phyloP scores from a whole-genome alignment of 768 basidiomycete species.

The Terana coerulea region DNA sequence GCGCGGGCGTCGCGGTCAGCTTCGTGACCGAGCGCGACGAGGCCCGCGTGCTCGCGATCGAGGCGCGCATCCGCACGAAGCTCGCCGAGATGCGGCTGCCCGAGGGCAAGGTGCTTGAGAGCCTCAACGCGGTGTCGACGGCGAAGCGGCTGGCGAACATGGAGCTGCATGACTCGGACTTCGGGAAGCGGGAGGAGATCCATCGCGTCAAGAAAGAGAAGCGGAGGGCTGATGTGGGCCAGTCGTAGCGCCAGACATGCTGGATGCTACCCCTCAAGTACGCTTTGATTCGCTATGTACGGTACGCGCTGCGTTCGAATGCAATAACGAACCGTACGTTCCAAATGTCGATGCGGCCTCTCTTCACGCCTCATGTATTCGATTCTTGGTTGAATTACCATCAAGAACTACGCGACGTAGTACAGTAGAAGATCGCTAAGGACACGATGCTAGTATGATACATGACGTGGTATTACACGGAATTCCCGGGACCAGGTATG shows the following conservation, averaged over 20 bases:
- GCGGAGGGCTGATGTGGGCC: slow-evolving; percentile 21
- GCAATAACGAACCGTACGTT: no score
- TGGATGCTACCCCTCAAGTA: no score
- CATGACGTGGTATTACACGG: no score
- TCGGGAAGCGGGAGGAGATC: slow-evolving; percentile 85
- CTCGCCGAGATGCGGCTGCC: slow-evolving; percentile 72
- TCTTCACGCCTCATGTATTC: no score
- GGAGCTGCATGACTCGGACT: slow-evolving; percentile 87
- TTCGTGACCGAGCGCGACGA: slow-evolving; percentile 95
- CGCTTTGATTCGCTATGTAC: no score
- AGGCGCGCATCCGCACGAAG: slow-evolving; percentile 78
- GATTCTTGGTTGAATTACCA: no score
- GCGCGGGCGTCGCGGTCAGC: slow-evolving; percentile 86
- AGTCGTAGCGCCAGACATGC: background rate
- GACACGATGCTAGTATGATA: no score
- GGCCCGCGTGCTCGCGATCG: slow-evolving; percentile 75
- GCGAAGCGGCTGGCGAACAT: slow-evolving; percentile 93
- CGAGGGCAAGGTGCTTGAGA: slow-evolving; percentile 79
- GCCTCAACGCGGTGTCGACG: slow-evolving; percentile 84
- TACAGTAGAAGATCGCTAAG: no score
- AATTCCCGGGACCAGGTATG: no score
- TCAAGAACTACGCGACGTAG: no score
- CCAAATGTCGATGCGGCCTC: no score
- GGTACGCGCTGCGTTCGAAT: no score
- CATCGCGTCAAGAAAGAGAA: slow-evolving; percentile 57